Conservation (phyloP, 202 grass and related monocot genomes). For the Hordeum pubiflorum region DNA sequence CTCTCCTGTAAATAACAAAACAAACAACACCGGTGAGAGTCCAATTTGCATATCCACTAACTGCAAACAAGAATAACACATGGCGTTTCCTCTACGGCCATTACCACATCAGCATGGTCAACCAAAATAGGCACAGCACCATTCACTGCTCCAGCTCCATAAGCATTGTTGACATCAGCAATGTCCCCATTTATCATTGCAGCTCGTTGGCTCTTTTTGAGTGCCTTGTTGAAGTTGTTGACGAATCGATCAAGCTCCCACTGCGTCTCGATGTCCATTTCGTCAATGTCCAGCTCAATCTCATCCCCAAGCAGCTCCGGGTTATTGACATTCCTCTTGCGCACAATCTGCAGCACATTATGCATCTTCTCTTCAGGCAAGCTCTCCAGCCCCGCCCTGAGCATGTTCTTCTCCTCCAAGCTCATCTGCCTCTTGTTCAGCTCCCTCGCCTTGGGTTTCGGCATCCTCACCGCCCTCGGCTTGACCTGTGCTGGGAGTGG, state of each 20-base stretch:
- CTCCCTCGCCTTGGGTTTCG: slow-evolving; percentile 76
- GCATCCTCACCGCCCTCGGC: slow-evolving; percentile 35
- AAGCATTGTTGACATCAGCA: slow-evolving; percentile 19
- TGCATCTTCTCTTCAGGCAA: slow-evolving; percentile 81
- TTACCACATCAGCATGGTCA: slow-evolving; percentile 25
- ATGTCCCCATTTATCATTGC: not conserved
- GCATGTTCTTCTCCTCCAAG: slow-evolving; percentile 79
- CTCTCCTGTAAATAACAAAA: slow-evolving; percentile 35
- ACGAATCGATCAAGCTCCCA: slow-evolving; percentile 93
- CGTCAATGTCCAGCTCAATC: slow-evolving; percentile 79
- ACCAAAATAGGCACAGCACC: not conserved
- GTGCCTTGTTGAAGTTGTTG: slow-evolving; percentile 74
- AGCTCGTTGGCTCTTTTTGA: slow-evolving; percentile 59
- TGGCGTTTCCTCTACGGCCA: not conserved
- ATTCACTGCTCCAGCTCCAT: slow-evolving; percentile 9
- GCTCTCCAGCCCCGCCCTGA: slow-evolving; percentile 58
- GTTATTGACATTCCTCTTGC: slow-evolving; percentile 62
- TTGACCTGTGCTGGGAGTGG: slow-evolving; percentile 10
- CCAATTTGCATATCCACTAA: not conserved
- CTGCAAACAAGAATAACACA: not conserved
- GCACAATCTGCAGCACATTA: slow-evolving; percentile 66
- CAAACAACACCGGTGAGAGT: not conserved
- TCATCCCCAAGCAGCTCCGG: slow-evolving; percentile 63
- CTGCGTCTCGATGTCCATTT: slow-evolving; percentile 74
- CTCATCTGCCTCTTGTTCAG: slow-evolving; percentile 78